These are phyloP conservation scores for Pseudocercospora pini-densiflorae DNA, from an alignment of 2,329 filamentous ascomycete genomes.

Conservation along the genomic window DNA sequence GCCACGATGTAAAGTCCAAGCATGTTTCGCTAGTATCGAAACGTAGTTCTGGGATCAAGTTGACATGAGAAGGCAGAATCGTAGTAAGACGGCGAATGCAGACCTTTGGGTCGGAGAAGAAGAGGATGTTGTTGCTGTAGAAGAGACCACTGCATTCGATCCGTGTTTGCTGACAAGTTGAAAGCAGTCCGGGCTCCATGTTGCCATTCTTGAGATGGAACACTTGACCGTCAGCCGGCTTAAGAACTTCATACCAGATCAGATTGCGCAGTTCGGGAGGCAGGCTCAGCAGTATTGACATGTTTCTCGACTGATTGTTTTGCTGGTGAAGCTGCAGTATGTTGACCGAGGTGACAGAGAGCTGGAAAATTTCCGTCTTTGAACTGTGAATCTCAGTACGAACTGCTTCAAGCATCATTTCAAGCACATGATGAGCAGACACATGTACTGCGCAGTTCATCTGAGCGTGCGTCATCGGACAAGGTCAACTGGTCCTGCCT, in stretches of 20 bases:
- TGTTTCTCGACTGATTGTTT: not conserved
- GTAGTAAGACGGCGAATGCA: slow-evolving; percentile 16
- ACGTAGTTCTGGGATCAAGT: slow-evolving; percentile 22
- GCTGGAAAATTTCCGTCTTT: too few relatives aligned
- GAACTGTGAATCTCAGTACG: too few relatives aligned
- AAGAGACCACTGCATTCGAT: slow-evolving; percentile 15
- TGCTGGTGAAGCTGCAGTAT: too few relatives aligned
- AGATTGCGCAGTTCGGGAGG: slow-evolving; percentile 24
- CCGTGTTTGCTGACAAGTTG: slow-evolving; percentile 19
- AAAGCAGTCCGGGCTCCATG: slow-evolving; percentile 19
- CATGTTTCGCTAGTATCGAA: slow-evolving; percentile 27
- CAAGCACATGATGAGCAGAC: too few relatives aligned
- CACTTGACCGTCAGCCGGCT: not conserved
- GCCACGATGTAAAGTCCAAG: slow-evolving; percentile 19
- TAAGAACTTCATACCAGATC: slow-evolving; percentile 21
- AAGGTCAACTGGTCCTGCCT: too few relatives aligned
- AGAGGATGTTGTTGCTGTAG: slow-evolving; percentile 22
- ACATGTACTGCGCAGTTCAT: too few relatives aligned
- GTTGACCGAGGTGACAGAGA: too few relatives aligned
- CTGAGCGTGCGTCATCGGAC: too few relatives aligned
- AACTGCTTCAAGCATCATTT: too few relatives aligned
- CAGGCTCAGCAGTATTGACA: slow-evolving; percentile 15
- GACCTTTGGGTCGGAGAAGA: slow-evolving; percentile 15
- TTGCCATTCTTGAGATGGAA: slow-evolving; percentile 15
- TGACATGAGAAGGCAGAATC: slow-evolving; percentile 13